These are phyloP conservation scores for Candida sanyaensis DNA, from an alignment of 1,139 yeast genomes.

Conservation along the genomic window DNA sequence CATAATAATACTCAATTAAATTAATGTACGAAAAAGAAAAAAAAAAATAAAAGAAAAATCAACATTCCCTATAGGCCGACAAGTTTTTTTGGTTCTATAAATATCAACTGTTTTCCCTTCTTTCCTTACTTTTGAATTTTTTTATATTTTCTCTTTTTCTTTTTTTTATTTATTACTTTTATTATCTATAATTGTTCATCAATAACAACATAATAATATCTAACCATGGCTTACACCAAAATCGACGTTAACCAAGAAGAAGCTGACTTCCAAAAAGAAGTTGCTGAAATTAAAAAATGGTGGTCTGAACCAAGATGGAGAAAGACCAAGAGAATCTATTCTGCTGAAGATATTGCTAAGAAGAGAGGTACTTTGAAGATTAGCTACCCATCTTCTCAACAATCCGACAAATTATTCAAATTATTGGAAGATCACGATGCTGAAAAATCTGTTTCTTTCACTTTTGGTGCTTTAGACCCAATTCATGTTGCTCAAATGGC, in stretches of 20 bases:
- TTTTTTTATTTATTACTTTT: not conserved
- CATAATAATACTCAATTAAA: not conserved
- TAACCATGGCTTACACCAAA: constrained; percentile 49
- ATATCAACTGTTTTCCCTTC: constrained; percentile 3
- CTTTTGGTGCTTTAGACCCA: constrained; percentile 97
- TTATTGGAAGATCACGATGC: constrained; percentile 72
- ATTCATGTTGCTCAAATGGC: constrained; percentile 97
- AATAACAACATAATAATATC: constrained; percentile 1
- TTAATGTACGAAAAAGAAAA: not conserved
- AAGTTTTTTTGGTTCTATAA: not conserved
- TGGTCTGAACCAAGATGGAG: constrained; percentile 93
- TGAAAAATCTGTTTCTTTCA: constrained; percentile 77
- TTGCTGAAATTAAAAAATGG: constrained; percentile 78
- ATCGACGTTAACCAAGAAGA: constrained; percentile 65
- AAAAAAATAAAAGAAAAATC: not conserved
- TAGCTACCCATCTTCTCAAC: constrained; percentile 73
- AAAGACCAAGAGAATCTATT: constrained; percentile 83
- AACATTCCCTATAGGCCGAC: too few species aligned
- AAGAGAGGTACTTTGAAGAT: constrained; percentile 79
- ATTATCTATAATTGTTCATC: not conserved
- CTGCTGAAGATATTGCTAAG: constrained; percentile 85
- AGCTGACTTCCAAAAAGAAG: constrained; percentile 64
- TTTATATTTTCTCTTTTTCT: not conserved
- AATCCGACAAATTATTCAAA: constrained; percentile 79
- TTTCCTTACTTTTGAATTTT: constrained; percentile 3